Conservation (phyloP, 1,284 basidiomycete species). For the Ganoderma boninense region DNA sequence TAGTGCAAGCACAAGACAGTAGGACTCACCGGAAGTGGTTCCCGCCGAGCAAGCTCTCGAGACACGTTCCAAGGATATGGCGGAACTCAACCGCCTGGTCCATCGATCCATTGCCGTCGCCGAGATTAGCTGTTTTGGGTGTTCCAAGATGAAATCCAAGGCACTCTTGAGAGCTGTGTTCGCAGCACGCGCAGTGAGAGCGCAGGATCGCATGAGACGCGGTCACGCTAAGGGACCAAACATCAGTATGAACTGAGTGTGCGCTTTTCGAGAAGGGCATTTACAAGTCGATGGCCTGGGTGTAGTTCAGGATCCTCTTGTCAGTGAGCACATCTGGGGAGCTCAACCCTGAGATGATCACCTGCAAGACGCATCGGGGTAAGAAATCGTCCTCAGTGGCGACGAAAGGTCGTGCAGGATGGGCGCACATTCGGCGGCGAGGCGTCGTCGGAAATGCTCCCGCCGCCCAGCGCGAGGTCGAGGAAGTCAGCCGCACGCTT, state of each 20-base stretch:
- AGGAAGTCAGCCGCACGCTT: constrained; percentile 25
- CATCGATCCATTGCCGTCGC: constrained; percentile 67
- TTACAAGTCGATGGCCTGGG: constrained; percentile 68
- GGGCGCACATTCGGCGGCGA: constrained; percentile 50
- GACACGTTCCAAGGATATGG: constrained; percentile 65
- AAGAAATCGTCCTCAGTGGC: neutral
- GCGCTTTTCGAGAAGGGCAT: constrained; percentile 17
- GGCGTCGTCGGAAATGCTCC: constrained; percentile 45
- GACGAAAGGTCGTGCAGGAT: neutral
- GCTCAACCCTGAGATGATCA: constrained; percentile 65
- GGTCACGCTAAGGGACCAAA: neutral
- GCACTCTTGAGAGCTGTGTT: constrained; percentile 68
- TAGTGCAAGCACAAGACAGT: neutral
- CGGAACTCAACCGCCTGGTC: constrained; percentile 62
- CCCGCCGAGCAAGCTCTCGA: constrained; percentile 67
- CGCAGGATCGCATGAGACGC: neutral
- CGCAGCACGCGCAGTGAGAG: neutral
- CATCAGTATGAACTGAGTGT: neutral
- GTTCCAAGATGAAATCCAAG: constrained; percentile 68
- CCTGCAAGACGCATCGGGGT: constrained; percentile 41
- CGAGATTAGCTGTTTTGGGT: constrained; percentile 73
- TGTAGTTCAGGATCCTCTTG: constrained; percentile 61
- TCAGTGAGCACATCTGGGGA: constrained; percentile 74
- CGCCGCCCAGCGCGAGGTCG: constrained; percentile 37
- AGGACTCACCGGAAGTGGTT: constrained; percentile 62